These are phyloP conservation scores for Lactarius deliciosus DNA, from an alignment of 768 basidiomycete genomes.

Conservation along the genomic window DNA sequence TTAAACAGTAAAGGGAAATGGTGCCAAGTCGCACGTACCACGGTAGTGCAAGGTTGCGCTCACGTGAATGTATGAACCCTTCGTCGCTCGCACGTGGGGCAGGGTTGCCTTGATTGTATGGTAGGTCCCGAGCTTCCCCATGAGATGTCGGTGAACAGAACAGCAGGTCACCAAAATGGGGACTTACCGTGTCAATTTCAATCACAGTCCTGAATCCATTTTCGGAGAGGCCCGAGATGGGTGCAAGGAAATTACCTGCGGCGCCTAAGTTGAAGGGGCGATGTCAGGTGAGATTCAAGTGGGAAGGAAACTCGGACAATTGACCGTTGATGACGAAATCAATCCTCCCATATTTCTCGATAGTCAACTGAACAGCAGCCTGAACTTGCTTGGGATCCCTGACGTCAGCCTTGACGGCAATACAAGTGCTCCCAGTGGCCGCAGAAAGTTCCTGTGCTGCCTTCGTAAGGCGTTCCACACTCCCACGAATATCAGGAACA, in stretches of 20 bases:
- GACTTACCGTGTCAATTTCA: constrained; percentile 84
- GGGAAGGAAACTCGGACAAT: constrained; percentile 27
- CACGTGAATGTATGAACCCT: constrained; percentile 86
- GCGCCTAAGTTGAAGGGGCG: constrained; percentile 54
- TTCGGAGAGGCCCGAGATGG: constrained; percentile 78
- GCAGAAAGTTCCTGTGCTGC: constrained; percentile 70
- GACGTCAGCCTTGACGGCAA: constrained; percentile 81
- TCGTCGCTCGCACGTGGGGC: constrained; percentile 61
- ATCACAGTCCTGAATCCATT: constrained; percentile 92
- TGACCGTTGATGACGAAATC: constrained; percentile 94
- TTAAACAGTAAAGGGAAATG: neutral
- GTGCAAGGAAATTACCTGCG: constrained; percentile 93
- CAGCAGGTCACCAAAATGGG: neutral
- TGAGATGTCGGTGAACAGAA: constrained; percentile 6
- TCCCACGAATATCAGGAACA: constrained; percentile 35
- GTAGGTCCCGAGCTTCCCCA: constrained; percentile 77
- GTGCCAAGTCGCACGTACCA: constrained; percentile 44
- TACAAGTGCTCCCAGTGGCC: constrained; percentile 67
- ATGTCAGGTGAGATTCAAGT: neutral
- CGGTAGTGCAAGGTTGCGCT: constrained; percentile 86
- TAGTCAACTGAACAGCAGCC: constrained; percentile 71
- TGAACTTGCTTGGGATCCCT: constrained; percentile 69
- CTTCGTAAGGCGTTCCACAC: constrained; percentile 67
- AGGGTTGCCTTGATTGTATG: constrained; percentile 94
- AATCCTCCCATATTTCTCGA: constrained; percentile 78